Evolutionary conservation across 306 rosid species (phyloP).

Genomic region (Sphenostylis stenocarpa): DNA sequence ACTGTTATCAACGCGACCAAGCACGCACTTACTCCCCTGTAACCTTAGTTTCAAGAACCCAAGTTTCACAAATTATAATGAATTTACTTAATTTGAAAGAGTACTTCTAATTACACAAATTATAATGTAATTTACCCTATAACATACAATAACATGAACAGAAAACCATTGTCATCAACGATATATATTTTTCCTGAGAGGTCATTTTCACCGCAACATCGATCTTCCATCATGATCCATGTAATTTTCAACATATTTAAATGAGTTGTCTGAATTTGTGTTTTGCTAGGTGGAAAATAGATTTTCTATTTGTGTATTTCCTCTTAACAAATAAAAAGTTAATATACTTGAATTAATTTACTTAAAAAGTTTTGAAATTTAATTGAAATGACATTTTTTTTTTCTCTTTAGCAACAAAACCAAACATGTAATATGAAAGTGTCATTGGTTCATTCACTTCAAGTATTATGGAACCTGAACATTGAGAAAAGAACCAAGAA

Average conservation of each 20-base stretch:
- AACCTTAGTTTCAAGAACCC: not conserved
- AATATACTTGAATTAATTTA: no score
- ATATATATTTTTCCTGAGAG: not conserved
- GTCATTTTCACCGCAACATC: not conserved
- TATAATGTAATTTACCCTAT: no score
- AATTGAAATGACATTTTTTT: no score
- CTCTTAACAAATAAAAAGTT: no score
- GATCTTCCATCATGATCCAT: not conserved
- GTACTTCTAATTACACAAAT: no score
- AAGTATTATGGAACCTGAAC: not conserved
- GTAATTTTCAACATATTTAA: not conserved
- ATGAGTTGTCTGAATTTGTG: not conserved
- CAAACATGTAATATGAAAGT: not conserved
- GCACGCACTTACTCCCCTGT: not conserved
- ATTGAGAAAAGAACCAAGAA: not conserved
- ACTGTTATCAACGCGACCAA: slow-evolving; percentile 25
- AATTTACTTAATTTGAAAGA: no score
- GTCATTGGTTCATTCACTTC: not conserved
- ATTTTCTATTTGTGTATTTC: no score
- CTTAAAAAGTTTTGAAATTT: no score
- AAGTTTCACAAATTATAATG: no score
- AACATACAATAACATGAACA: not conserved
- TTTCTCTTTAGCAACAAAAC: not conserved
- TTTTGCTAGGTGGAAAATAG: not conserved
- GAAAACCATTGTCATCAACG: no score